Conservation (phyloP, 768 basidiomycete genomes). For the Rhodotorula taiwanensis region DNA sequence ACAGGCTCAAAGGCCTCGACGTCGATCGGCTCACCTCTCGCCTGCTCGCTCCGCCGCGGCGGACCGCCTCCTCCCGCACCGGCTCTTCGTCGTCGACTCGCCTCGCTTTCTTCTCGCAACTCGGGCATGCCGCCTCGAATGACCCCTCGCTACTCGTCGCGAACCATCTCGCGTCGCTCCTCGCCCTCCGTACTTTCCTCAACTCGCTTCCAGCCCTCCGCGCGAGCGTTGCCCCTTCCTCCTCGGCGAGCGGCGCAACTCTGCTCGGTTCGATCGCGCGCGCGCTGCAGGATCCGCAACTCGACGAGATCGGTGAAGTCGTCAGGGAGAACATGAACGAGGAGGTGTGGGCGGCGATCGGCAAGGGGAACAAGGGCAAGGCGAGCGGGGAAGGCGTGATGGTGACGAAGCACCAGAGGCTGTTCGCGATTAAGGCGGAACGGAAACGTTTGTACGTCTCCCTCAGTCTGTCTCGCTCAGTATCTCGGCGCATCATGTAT, state of each 20-base stretch:
- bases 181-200: constrained; percentile 67
- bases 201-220: constrained; percentile 59
- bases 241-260: no score
- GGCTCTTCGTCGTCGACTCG: not conserved
- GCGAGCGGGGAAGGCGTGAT: constrained; percentile 6
- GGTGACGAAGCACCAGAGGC: constrained; percentile 58
- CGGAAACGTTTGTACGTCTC: constrained; percentile 20
- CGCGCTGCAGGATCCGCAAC: constrained; percentile 69
- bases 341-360: constrained; percentile 49
- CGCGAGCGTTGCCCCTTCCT: constrained; percentile 56
- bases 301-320: constrained; percentile 57
- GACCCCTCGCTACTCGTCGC: constrained; percentile 36
- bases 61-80: not conserved
- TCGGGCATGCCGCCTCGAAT: not conserved
- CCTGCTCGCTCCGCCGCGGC: constrained; percentile 11
- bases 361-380: constrained; percentile 39
- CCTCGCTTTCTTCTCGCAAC: constrained; percentile 2
- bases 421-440: constrained; percentile 73
- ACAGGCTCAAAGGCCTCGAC: constrained; percentile 66
- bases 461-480: no score
- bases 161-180: constrained; percentile 58
- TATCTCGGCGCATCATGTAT: not conserved
- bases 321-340: constrained; percentile 60
- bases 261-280: constrained; percentile 59
- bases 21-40: constrained; percentile 71